Evolutionary conservation across 1,284 basidiomycete species (phyloP), one percentile per base, ranked within the genome.

Genomic region (Papiliotrema fonsecae): DNA sequence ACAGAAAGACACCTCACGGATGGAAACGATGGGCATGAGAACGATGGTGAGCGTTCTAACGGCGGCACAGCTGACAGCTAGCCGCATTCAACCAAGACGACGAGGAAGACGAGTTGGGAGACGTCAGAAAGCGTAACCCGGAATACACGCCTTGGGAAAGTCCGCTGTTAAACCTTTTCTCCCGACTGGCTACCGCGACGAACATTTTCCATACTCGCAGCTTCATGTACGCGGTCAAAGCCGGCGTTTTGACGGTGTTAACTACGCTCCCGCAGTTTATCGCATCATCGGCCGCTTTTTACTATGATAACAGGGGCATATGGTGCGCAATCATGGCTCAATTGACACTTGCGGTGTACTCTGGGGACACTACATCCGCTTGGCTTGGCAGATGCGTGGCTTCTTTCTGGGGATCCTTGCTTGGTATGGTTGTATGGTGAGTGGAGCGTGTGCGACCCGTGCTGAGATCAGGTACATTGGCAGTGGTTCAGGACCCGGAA

Each of bases 151-250:
- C 75, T 3, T 74, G 69, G 21, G 58, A 61, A 4, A 64, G 44
- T 16, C 48, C 60, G 1, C 35, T 45, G 0, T 61, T 75, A 18
- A 52, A 65, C 36, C 24, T 69, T 2, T 58, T 76, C 1, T 60
- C 69, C 6, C 51, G 55, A 16, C 31, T 72, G 2, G 49, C 57
- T 14, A 39, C 43, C 2, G 41, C 67, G 11, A 45, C 59, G 0
- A 64, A 71, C 22, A 34, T 69, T 6, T 49, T 74, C 0, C 60
- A 65, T 18, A 68, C 64, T 14, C 60, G 67, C 19, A 73, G 75
- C 45, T 70, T 54, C 25, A 72, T 90, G 50, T 93, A 84, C 56
- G 86, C 86, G 0, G 47, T 91, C 56, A 94, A 94, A 70, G 88
- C 85, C 0, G 87, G 82, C 0, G 55, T 84, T 9, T 65, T 92